These are phyloP conservation scores for Capsella bursapastoris DNA, from an alignment of 345 rosid species.

Conservation along the genomic window DNA sequence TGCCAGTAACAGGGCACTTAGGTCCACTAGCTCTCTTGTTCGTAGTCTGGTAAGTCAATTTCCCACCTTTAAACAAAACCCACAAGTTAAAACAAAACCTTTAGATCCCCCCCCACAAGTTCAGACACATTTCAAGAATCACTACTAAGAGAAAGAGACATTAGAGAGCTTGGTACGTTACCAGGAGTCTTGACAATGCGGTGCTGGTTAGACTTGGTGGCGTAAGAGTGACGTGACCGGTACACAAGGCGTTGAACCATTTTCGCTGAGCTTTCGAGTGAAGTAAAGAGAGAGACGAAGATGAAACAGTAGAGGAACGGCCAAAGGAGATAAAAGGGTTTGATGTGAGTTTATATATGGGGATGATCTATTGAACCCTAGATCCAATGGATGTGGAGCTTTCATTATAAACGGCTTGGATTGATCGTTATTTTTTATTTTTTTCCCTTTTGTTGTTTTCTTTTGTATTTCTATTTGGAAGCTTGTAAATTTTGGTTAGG, in stretches of 20 bases:
- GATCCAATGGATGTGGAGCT: constrained; percentile 21
- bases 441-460: too few relatives aligned
- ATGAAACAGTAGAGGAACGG: background rate
- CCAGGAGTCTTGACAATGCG: constrained; percentile 91
- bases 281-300: background rate
- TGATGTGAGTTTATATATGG: constrained; percentile 10
- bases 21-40: constrained; percentile 94
- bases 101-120: background rate
- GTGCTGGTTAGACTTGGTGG: constrained; percentile 91
- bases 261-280: constrained; percentile 33
- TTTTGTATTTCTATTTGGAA: too few relatives aligned
- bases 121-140: background rate
- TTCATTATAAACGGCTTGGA: constrained; percentile 3
- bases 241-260: constrained; percentile 92
- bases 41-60: constrained; percentile 80
- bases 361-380: constrained; percentile 9
- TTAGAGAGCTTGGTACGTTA: constrained; percentile 24
- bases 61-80: constrained; percentile 60
- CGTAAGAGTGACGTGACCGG: constrained; percentile 83
- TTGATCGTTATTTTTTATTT: background rate
- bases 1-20: constrained; percentile 85
- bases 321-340: background rate
- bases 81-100: background rate
- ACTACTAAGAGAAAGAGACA: background rate
- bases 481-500: too few relatives aligned